A percentile compares a stretch with the other conserved stretches of the same genome.
Conservation (phyloP, 2,329 filamentous ascomycete genomes). For the Aspergillus calidoustus region DNA sequence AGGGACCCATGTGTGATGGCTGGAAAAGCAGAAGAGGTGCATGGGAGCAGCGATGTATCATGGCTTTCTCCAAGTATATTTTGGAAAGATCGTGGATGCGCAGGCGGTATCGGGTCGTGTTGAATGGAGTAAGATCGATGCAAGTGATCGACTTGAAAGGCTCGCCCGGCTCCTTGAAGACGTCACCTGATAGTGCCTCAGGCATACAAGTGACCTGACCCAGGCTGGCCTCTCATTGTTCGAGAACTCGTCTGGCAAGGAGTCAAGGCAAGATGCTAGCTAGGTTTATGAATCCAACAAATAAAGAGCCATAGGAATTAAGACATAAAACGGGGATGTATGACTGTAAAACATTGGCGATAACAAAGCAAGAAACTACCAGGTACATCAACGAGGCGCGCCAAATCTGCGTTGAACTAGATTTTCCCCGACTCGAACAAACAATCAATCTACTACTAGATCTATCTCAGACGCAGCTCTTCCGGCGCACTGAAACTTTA, state of each 20-base stretch:
- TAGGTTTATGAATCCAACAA: no score
- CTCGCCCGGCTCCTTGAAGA: neutral
- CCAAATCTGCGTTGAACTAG: neutral
- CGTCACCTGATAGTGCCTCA: conserved; percentile 9
- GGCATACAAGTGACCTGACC: neutral
- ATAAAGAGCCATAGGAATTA: no score
- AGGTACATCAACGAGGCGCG: no score
- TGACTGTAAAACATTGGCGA: no score
- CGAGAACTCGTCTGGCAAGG: no score
- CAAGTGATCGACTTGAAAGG: neutral
- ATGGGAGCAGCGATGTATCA: conserved; percentile 11
- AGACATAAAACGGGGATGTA: no score
- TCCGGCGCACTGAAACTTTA: neutral
- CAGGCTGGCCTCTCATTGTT: neutral
- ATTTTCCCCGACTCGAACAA: conserved; percentile 6
- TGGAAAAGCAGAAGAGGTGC: neutral
- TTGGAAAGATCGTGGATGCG: neutral
- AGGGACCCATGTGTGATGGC: conserved; percentile 13
- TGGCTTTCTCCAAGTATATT: neutral
- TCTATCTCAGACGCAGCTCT: no score
- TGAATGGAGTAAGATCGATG: neutral
- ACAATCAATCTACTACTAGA: no score
- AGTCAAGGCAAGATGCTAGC: no score
- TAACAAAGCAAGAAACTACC: no score
- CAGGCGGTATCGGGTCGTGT: neutral